These are phyloP conservation scores for Suhomyces sp. DNA, from an alignment of 805 yeast genomes.

Conservation along the genomic window DNA sequence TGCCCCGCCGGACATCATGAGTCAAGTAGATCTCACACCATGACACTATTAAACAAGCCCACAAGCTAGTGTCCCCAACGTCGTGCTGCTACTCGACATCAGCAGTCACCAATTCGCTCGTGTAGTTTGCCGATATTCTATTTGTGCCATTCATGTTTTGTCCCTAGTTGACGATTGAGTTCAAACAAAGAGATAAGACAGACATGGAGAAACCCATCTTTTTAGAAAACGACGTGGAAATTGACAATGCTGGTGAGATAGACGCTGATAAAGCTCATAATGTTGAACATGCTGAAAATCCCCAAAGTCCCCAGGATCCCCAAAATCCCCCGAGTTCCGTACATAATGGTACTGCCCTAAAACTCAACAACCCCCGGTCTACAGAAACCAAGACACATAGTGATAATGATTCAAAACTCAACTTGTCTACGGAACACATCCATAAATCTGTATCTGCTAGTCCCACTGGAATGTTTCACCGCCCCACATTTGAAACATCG, in stretches of 20 bases:
- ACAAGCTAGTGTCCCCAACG: background rate
- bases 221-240: background rate
- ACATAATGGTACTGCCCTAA: background rate
- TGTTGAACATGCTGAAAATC: too few relatives aligned
- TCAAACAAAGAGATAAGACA: background rate
- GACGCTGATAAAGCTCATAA: background rate
- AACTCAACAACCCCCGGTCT: background rate
- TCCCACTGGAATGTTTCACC: conserved; percentile 14
- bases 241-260: background rate
- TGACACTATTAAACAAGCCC: background rate
- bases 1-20: background rate
- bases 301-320: too few relatives aligned
- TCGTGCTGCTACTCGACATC: background rate
- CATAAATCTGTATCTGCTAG: background rate
- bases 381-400: background rate
- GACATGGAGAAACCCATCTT: background rate
- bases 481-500: conserved; percentile 15
- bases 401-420: background rate
- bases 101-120: background rate
- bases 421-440: background rate
- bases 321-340: background rate
- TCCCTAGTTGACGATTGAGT: background rate
- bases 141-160: background rate
- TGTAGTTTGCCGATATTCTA: background rate
- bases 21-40: background rate